These are phyloP conservation scores for Endothia cerciana DNA, from an alignment of 2,329 filamentous ascomycete genomes.

Conservation along the genomic window DNA sequence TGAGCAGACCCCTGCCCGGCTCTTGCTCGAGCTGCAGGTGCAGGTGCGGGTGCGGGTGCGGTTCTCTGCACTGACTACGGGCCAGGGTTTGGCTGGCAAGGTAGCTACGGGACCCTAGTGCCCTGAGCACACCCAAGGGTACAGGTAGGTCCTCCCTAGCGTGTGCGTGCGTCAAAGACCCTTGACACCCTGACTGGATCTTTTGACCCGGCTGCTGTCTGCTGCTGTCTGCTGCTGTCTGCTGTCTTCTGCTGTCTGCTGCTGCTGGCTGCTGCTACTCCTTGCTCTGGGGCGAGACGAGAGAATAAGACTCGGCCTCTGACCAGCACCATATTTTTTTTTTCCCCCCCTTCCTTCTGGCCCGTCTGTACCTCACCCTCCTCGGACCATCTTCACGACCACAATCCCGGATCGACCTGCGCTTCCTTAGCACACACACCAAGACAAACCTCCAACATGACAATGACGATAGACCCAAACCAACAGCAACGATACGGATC, in stretches of 20 bases:
- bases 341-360: too few relatives aligned
- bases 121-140: constrained; percentile 28
- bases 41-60: constrained; percentile 10
- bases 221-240: too few relatives aligned
- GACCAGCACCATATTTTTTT: constrained; percentile 4
- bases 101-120: background rate
- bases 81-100: constrained; percentile 4
- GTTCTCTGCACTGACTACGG: constrained; percentile 6
- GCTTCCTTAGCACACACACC: constrained; percentile 30
- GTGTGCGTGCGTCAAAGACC: constrained; percentile 2
- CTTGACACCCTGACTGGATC: constrained; percentile 8
- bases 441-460: constrained; percentile 64
- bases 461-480: constrained; percentile 93
- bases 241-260: constrained; percentile 18
- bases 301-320: constrained; percentile 1
- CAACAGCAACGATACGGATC: constrained; percentile 75
- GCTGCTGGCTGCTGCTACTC: too few relatives aligned
- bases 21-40: constrained; percentile 15
- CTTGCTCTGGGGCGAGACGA: constrained; percentile 27
- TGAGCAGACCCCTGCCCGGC: constrained; percentile 8
- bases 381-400: background rate
- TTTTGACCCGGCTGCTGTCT: background rate
- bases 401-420: constrained; percentile 25
- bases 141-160: constrained; percentile 32
- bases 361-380: constrained; percentile 14